Base-by-base conservation (phyloP, 768 basidiomycete genomes). In the Leucocoprinus leucothites region DNA sequence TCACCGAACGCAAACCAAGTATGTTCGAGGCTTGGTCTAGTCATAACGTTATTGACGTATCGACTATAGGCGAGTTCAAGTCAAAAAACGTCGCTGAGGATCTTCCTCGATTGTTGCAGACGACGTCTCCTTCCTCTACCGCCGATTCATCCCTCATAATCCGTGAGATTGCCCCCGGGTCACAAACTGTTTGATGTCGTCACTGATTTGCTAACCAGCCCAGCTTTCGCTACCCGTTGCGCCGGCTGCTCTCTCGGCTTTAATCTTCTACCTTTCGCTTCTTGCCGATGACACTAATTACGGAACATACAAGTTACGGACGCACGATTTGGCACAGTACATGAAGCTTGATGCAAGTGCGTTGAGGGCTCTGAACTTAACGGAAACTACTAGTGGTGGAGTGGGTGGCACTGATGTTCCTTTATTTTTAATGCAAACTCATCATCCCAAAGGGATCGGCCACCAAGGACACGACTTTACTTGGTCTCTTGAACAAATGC, bases 261-360 rank as follows among this genome's bases (percentile, higher is more conserved):
- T 98, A 5, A 78, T 96, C 53, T 75, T 77, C 2, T 98, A 98
- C 67, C 82, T 98, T 0, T 78, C 82, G 14, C 84, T 99, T 3
- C 74, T 93, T 2, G 75, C 85, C 6, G 91, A 96, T 60, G 71
- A 85, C 4, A 77, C 84, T 2, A 93, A 95, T 62, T 85, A 88
- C 59, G 88, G 86, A 19, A 81, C 86, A 54, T 98, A 86, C 73
- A 84, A 79, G 13, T 78, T 99, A 11, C 81, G 80, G 36, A 90
- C 88, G 0, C 95, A 99, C 65, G 94, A 98, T 65, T 76, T 99
- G 0, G 84, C 89, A 1, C 94, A 91, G 65, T 98, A 88, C 69
- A 97, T 99, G 94, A 87, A 87, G 56, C 81, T 98, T 8, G 97
- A 99, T 66, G 93, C 97, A 1, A 96, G 94, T 58, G 96, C 97